A percentile compares a stretch with the other conserved stretches of the same genome.
phyloP scores from a whole-genome alignment of 2,329 filamentous ascomycete genomes.

The Ramularia collo-cygni region DNA sequence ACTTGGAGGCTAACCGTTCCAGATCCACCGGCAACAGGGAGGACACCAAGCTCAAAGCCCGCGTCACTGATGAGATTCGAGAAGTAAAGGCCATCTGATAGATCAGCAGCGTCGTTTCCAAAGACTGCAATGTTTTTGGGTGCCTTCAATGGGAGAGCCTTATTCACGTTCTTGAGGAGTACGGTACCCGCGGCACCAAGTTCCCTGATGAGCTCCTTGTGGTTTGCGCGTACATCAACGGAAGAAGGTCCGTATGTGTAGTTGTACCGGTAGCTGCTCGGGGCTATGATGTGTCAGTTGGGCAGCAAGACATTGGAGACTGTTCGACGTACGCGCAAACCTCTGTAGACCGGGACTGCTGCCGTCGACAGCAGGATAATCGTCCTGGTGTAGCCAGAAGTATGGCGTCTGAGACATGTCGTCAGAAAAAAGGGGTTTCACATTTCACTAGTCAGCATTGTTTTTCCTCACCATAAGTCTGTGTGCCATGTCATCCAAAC shows the following conservation, averaged over 20 bases:
- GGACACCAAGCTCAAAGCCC: constrained; percentile 38
- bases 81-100: constrained; percentile 43
- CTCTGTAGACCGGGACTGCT: constrained; percentile 15
- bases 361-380: constrained; percentile 34
- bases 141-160: constrained; percentile 47
- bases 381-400: constrained; percentile 51
- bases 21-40: constrained; percentile 36
- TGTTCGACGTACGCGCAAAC: background rate
- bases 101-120: constrained; percentile 42
- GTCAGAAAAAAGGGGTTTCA: too few relatives aligned
- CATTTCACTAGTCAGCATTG: too few relatives aligned
- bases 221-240: constrained; percentile 34
- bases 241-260: constrained; percentile 27
- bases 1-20: constrained; percentile 24
- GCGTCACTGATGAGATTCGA: constrained; percentile 14
- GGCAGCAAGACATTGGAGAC: background rate
- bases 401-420: constrained; percentile 37
- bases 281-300: background rate
- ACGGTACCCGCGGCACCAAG: constrained; percentile 37
- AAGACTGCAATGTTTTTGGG: constrained; percentile 44
- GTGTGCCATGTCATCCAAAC: constrained; percentile 55
- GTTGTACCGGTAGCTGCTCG: constrained; percentile 21
- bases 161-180: constrained; percentile 45
- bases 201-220: constrained; percentile 33
- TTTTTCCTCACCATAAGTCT: constrained; percentile 34